These are phyloP conservation scores for Apiotrichum mycotoxinovorans DNA, from an alignment of 1,284 basidiomycete species.

Conservation along the genomic window DNA sequence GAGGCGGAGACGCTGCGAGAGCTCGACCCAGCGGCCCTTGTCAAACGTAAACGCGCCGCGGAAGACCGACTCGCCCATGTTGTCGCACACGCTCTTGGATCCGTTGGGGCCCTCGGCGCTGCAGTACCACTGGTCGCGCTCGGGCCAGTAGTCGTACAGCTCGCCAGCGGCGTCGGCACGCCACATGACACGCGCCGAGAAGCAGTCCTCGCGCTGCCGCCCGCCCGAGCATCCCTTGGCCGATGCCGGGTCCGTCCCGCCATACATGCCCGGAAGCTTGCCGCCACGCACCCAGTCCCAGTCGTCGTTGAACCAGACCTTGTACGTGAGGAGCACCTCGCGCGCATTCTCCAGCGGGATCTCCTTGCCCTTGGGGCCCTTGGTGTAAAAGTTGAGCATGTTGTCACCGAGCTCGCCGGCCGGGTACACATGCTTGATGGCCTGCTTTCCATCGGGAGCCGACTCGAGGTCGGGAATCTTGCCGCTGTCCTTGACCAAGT, in stretches of 20 bases:
- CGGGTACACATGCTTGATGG: conserved; percentile 30
- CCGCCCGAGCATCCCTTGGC: conserved; percentile 48
- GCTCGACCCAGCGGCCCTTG: conserved; percentile 56
- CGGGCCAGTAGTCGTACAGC: conserved; percentile 37
- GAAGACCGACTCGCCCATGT: conserved; percentile 53
- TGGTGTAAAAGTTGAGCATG: conserved; percentile 34
- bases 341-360: conserved; percentile 26
- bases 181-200: conserved; percentile 49
- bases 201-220: conserved; percentile 44
- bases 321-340: conserved; percentile 43
- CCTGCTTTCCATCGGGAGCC: conserved; percentile 41
- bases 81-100: conserved; percentile 10
- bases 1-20: conserved; percentile 63
- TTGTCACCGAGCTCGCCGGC: conserved; percentile 18
- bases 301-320: conserved; percentile 42
- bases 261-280: conserved; percentile 49
- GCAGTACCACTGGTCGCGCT: conserved; percentile 23
- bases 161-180: conserved; percentile 37
- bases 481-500: conserved; percentile 9
- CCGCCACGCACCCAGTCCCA: conserved; percentile 49
- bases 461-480: conserved; percentile 26
- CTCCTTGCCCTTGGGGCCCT: conserved; percentile 25
- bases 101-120: conserved; percentile 26
- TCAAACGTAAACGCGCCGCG: conserved; percentile 62
- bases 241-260: conserved; percentile 24